A percentile compares a stretch with the other conserved stretches of the same genome.
Evolutionary conservation across 805 yeast genomes (phyloP).

Genomic region (Barnettozyma siamensis): DNA sequence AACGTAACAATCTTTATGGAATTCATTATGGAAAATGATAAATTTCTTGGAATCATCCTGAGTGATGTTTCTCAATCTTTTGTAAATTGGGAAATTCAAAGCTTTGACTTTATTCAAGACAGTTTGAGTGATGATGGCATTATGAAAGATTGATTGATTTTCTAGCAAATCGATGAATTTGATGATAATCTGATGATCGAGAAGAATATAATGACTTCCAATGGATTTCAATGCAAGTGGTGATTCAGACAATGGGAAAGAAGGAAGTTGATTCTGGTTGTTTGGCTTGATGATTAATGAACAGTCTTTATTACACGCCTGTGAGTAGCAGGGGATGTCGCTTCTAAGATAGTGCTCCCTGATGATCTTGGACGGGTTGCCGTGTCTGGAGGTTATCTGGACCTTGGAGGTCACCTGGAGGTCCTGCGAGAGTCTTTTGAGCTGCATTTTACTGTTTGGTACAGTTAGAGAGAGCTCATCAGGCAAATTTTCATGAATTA

Average conservation of each 20-base stretch:
- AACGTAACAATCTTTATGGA: constrained; percentile 41
- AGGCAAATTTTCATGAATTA: too few relatives aligned
- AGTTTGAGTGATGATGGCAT: constrained; percentile 92
- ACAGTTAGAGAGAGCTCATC: background rate
- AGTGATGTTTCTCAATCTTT: constrained; percentile 71
- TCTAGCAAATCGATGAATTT: constrained; percentile 90
- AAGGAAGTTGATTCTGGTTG: constrained; percentile 61
- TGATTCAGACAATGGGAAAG: constrained; percentile 54
- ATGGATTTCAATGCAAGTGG: constrained; percentile 48
- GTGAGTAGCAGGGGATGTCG: constrained; percentile 89
- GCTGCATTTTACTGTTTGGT: constrained; percentile 2
- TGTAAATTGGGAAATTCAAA: constrained; percentile 80
- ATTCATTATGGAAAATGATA: constrained; percentile 91
- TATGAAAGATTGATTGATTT: constrained; percentile 67
- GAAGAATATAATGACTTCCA: constrained; percentile 65
- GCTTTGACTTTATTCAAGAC: constrained; percentile 91
- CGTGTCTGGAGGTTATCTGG: constrained; percentile 84
- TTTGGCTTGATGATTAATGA: constrained; percentile 47
- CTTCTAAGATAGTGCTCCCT: constrained; percentile 90
- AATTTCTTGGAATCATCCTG: constrained; percentile 68
- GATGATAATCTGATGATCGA: constrained; percentile 85
- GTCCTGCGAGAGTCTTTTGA: constrained; percentile 43
- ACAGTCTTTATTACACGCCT: constrained; percentile 58
- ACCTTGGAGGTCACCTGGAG: constrained; percentile 78
- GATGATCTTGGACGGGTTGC: constrained; percentile 85